Evolutionary conservation across 768 basidiomycete genomes (phyloP).

Genomic region (Tylopilus plumbeoviolaceoides): DNA sequence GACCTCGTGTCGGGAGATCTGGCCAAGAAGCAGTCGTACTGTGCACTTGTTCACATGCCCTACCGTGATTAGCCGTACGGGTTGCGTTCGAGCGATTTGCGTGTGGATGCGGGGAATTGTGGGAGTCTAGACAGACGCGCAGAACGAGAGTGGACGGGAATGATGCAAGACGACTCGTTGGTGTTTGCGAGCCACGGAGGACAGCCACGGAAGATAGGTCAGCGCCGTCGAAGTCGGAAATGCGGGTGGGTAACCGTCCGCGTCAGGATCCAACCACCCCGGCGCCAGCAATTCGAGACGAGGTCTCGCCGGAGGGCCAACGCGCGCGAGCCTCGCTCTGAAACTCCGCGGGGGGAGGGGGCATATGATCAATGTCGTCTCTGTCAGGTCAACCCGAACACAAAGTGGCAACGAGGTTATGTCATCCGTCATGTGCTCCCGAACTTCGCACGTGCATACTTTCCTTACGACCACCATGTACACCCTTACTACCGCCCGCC

Average conservation of each 20-base stretch:
- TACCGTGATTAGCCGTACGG: conserved; percentile 14
- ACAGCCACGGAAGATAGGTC: conserved; percentile 2
- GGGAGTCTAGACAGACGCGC: conserved; percentile 1
- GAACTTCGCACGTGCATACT: conserved; percentile 23
- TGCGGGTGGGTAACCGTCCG: conserved; percentile 4
- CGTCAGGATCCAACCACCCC: conserved; percentile 7
- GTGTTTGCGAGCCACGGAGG: neutral
- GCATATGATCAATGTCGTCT: too few relatives aligned
- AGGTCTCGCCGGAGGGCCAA: neutral
- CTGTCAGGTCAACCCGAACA: neutral
- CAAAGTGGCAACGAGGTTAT: conserved; percentile 9
- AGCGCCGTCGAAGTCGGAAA: conserved; percentile 25
- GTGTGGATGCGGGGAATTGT: conserved; percentile 5
- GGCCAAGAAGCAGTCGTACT: conserved; percentile 13
- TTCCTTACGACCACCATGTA: conserved; percentile 24
- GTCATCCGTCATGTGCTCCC: conserved; percentile 23
- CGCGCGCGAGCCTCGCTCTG: neutral
- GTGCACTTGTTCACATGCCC: conserved; percentile 7
- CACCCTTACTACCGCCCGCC: neutral
- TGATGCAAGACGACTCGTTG: conserved; percentile 8
- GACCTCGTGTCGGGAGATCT: conserved; percentile 23
- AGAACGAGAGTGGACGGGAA: conserved; percentile 7
- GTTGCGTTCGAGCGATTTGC: conserved; percentile 18
- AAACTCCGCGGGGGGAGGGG: conserved; percentile 9
- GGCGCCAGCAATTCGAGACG: conserved; percentile 3